Base-by-base conservation (phyloP, 805 yeast genomes). In the Saccharomycopsis sp. region DNA sequence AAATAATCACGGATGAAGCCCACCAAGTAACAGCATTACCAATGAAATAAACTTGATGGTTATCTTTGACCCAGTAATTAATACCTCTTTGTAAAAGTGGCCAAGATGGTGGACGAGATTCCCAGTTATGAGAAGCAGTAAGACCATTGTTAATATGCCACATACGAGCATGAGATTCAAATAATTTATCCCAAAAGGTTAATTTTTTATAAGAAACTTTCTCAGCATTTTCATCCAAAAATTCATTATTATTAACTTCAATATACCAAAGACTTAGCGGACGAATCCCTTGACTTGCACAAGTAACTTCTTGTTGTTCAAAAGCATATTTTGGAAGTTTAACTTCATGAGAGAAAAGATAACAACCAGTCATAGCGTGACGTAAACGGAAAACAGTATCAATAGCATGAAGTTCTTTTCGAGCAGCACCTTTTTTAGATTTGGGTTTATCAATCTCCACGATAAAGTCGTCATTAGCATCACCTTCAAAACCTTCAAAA, bases 11-110 rank as follows among this genome's bases (percentile, higher is more conserved):
- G 13, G 87, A 62, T 13, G 75, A 69, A 4, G 79, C 55, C 85
- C 85, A 83, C 94, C 94, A 83, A 21, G 73, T 63, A 34, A 78
- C 67, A n/a, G 85, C 83, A 53, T 83, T 83, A 60, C 94, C 94
- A 17, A 83, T 52, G 44, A 83, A 62, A 54, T 83, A 83, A 31
- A 83, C 69, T 56, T 76, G 83, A 45, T 66, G 71, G 48, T 69
- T 61, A 45, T 74, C 69, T 39, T 64, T 63, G 48, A 64, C 70
- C 94, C 94, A 83, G 62, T 83, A 83, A 57, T 79, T 79, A 53
- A 83, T 82, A 60, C 94, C 94, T 62, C 94, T 74, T 36, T 63
- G 52, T 46, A 83, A 65, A 23, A 77, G 61, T 42, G 92, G 88
- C 94, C 94, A 83, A 20, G 76, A 67, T 41, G 62, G 61, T 42